Percentiles rank a stretch among this genome's conserved stretches.
phyloP scores from a whole-genome alignment of 257 asterid species.

The Solanum piurae region DNA sequence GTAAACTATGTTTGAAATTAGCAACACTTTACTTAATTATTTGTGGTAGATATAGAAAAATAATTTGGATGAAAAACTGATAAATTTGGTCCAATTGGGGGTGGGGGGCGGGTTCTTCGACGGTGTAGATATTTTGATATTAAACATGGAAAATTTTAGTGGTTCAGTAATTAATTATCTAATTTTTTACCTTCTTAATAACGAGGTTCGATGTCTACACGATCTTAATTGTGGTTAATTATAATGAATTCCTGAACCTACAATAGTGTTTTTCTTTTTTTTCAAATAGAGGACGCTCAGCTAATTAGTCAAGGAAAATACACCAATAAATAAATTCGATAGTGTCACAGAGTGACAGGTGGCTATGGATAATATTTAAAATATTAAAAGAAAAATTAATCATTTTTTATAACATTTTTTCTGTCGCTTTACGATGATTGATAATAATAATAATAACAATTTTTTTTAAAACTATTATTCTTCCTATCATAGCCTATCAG shows the following conservation, averaged over 20 bases:
- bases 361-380: neutral
- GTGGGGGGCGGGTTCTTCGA: neutral
- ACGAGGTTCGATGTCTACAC: too few species aligned
- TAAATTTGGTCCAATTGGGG: too few species aligned
- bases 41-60: neutral
- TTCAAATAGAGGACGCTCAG: neutral
- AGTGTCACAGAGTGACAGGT: neutral
- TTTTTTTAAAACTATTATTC: neutral
- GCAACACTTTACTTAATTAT: neutral
- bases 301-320: neutral
- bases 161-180: accelerated
- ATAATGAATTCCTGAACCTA: neutral
- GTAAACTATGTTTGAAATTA: neutral
- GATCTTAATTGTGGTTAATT: neutral
- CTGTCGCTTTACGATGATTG: neutral
- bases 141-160: neutral
- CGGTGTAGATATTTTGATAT: neutral
- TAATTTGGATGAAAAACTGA: neutral
- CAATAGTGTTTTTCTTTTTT: neutral
- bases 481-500: neutral
- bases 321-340: neutral
- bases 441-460: neutral
- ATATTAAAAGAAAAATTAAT: neutral
- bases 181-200: too few species aligned
- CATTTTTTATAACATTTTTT: neutral